phyloP scores from a whole-genome alignment of 2,329 filamentous ascomycete species.

The Neonectria coccinea region DNA sequence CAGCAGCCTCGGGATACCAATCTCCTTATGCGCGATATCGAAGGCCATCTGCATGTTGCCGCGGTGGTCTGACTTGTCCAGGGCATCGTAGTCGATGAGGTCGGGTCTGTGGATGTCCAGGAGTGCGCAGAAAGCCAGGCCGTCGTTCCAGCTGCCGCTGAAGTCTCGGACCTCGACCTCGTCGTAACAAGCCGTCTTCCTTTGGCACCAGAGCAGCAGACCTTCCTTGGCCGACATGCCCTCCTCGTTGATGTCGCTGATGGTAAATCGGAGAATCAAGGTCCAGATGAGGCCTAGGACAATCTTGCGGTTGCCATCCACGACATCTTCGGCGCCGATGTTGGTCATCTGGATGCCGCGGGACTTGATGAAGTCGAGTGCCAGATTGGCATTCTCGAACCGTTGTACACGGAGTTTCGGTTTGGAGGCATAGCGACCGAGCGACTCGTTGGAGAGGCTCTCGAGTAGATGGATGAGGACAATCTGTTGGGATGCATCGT shows the following conservation, averaged over 20 bases:
- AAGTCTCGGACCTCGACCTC: slow-evolving; percentile 97
- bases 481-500: slow-evolving; percentile 66
- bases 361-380: slow-evolving; percentile 91
- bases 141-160: slow-evolving; percentile 96
- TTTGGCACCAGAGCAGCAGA: slow-evolving; percentile 94
- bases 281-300: slow-evolving; percentile 98
- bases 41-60: slow-evolving; percentile 99
- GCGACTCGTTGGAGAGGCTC: slow-evolving; percentile 92
- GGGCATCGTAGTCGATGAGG: slow-evolving; percentile 93
- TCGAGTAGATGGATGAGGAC: slow-evolving; percentile 97
- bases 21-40: slow-evolving; percentile 94
- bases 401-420: slow-evolving; percentile 95
- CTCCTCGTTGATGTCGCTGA: slow-evolving; percentile 98
- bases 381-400: slow-evolving; percentile 98
- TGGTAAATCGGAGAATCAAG: slow-evolving; percentile 96
- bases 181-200: slow-evolving; percentile 98
- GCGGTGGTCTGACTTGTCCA: slow-evolving; percentile 93
- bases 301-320: slow-evolving; percentile 97
- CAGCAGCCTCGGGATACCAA: slow-evolving; percentile 93
- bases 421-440: slow-evolving; percentile 95
- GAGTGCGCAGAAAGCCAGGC: slow-evolving; percentile 94
- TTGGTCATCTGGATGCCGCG: slow-evolving; percentile 97
- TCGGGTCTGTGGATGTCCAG: slow-evolving; percentile 97
- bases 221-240: slow-evolving; percentile 98
- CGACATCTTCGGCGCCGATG: slow-evolving; percentile 97